Evolutionary conservation across 2,329 filamentous ascomycete genomes (phyloP).

Genomic region (Curvularia sp.): DNA sequence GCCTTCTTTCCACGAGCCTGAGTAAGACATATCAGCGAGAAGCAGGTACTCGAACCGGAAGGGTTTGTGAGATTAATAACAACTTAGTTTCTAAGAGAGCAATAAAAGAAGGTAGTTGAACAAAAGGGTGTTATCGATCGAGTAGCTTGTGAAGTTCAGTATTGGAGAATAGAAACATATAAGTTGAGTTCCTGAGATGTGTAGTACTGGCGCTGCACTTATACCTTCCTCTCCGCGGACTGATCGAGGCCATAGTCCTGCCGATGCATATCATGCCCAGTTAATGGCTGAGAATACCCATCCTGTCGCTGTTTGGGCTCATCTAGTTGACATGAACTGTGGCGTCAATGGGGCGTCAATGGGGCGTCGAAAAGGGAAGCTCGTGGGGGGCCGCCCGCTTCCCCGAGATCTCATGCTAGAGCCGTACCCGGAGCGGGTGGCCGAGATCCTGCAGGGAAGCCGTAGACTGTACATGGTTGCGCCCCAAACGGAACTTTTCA

Average conservation of each 20-base stretch:
- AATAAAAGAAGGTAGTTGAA: not conserved
- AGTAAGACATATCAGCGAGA: conserved; percentile 21
- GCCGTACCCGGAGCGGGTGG: not conserved
- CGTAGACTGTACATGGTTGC: not conserved
- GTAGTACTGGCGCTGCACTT: conserved; percentile 13
- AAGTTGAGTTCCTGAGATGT: not conserved
- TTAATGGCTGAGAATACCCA: not conserved
- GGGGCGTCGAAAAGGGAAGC: conserved; percentile 1
- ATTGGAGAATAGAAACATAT: not conserved
- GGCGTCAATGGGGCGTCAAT: conserved; percentile 5
- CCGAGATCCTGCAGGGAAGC: conserved; percentile 5
- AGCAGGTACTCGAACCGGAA: not conserved
- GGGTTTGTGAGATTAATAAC: not conserved
- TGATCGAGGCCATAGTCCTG: not conserved
- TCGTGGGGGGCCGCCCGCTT: conserved; percentile 7
- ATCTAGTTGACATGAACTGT: not conserved
- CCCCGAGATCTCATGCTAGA: conserved; percentile 11
- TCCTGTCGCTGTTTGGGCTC: not conserved
- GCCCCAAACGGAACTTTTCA: not conserved
- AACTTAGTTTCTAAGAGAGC: not conserved
- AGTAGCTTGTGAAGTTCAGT: not conserved
- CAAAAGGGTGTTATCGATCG: not conserved
- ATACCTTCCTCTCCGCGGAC: conserved; percentile 6
- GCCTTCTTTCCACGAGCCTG: conserved; percentile 24
- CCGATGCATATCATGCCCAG: not conserved